Percentiles rank a stretch among this genome's conserved stretches.
Conservation (phyloP, 2,329 filamentous ascomycete genomes). For the Sporothrix pseudoabietina region DNA sequence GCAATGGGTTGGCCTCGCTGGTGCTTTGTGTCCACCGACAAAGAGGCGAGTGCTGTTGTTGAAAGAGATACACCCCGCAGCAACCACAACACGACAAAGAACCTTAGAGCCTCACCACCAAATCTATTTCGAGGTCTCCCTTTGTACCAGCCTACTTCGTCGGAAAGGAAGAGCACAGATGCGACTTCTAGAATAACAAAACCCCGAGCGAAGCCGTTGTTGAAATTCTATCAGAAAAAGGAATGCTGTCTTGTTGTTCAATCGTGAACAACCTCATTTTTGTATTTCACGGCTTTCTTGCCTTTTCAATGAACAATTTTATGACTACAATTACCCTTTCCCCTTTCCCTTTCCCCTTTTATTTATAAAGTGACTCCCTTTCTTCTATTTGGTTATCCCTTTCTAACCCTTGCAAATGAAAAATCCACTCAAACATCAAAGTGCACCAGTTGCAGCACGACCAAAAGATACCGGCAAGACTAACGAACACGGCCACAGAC, state of each 20-base stretch:
- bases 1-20: slow-evolving; percentile 18
- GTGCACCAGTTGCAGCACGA: slow-evolving; percentile 22
- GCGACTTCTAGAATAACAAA: background rate
- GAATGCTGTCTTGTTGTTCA: background rate
- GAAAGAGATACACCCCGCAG: background rate
- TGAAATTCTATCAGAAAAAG: background rate
- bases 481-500: background rate
- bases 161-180: background rate
- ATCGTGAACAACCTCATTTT: slow-evolving; percentile 2
- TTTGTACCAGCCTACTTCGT: background rate
- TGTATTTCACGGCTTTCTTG: background rate
- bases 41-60: background rate
- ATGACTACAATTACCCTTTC: background rate
- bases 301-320: slow-evolving; percentile 6
- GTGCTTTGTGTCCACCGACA: background rate
- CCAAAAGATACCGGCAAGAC: background rate
- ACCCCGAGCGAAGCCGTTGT: background rate
- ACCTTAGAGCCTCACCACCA: background rate
- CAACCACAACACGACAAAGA: background rate
- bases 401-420: slow-evolving; percentile 26
- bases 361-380: background rate
- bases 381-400: background rate
- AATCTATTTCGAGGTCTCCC: slow-evolving; percentile 14
- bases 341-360: background rate
- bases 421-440: slow-evolving; percentile 30